A percentile compares a stretch with the other conserved stretches of the same genome.
Evolutionary conservation across 257 asterid genomes (phyloP).

Genomic region (Leonotis leonurus): DNA sequence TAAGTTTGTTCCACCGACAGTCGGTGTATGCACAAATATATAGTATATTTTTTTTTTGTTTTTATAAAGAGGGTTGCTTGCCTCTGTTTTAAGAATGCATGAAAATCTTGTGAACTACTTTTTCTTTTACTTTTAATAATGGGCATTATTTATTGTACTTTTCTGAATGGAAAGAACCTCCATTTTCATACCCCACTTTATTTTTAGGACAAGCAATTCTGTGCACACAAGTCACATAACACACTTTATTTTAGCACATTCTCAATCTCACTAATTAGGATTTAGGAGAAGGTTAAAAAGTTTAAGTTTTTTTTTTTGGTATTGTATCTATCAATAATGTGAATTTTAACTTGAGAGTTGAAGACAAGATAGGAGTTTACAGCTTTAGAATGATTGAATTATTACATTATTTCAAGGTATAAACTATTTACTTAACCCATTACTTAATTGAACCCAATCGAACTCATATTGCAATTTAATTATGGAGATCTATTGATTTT

Average conservation of each 20-base stretch:
- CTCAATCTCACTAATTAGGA: neutral
- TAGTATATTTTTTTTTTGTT: conserved; percentile 1
- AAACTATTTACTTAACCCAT: too few relatives aligned
- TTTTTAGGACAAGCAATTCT: conserved; percentile 2
- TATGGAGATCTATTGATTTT: neutral
- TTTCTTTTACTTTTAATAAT: conserved; percentile 9
- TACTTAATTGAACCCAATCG: neutral
- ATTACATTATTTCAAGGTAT: too few relatives aligned
- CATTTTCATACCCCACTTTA: conserved; percentile 6
- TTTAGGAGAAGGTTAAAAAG: too few relatives aligned
- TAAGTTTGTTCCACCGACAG: conserved; percentile 47
- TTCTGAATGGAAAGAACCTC: conserved; percentile 11
- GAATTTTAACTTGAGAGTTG: too few relatives aligned
- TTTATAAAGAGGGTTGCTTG: neutral
- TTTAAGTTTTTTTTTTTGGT: too few relatives aligned
- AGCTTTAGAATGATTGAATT: too few relatives aligned
- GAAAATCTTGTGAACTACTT: conserved; percentile 21
- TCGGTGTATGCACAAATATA: conserved; percentile 23
- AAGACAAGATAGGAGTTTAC: too few relatives aligned
- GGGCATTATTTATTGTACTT: conserved; percentile 11
- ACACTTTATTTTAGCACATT: neutral
- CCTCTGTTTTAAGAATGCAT: conserved; percentile 3
- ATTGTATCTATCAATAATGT: too few relatives aligned
- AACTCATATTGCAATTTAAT: neutral
- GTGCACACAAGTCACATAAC: conserved; percentile 1